These are phyloP conservation scores for Coniochaeta pulveracea DNA, from an alignment of 2,329 filamentous ascomycete species.

Conservation along the genomic window DNA sequence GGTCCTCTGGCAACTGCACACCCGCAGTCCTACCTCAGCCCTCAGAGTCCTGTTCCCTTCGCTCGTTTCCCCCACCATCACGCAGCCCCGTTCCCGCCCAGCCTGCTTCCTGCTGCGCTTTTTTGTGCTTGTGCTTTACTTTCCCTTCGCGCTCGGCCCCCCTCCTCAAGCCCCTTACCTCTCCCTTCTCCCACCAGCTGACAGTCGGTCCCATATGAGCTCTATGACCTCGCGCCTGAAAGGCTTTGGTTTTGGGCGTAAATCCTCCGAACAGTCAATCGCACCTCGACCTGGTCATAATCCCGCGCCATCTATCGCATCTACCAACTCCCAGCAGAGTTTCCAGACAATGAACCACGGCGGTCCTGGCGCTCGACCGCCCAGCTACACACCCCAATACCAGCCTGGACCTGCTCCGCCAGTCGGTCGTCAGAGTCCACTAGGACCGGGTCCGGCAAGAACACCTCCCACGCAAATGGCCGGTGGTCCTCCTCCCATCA, in stretches of 20 bases:
- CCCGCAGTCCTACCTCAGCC: no score
- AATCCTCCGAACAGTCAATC: constrained; percentile 52
- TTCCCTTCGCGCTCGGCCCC: constrained; percentile 6
- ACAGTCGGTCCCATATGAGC: constrained; percentile 46
- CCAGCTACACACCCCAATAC: constrained; percentile 51
- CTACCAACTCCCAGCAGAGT: constrained; percentile 34
- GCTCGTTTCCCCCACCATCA: no score
- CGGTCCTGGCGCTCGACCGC: constrained; percentile 47
- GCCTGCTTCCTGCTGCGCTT: constrained; percentile 6
- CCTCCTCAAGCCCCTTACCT: constrained; percentile 12
- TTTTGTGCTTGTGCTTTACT: constrained; percentile 7
- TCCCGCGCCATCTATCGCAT: constrained; percentile 31
- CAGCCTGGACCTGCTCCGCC: constrained; percentile 33
- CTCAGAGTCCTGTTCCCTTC: no score
- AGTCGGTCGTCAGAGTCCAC: constrained; percentile 40
- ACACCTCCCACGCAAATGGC: constrained; percentile 50
- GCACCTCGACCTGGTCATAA: constrained; percentile 27
- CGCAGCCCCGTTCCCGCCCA: constrained; percentile 11
- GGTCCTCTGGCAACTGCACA: no score
- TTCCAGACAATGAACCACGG: constrained; percentile 55
- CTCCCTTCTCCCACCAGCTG: constrained; percentile 13
- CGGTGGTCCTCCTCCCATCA: constrained; percentile 56
- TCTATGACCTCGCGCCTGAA: constrained; percentile 73
- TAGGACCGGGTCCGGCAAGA: constrained; percentile 34
- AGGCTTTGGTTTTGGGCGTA: constrained; percentile 70